These are phyloP conservation scores for Harrya chromipes DNA, from an alignment of 768 basidiomycete species.

Conservation along the genomic window DNA sequence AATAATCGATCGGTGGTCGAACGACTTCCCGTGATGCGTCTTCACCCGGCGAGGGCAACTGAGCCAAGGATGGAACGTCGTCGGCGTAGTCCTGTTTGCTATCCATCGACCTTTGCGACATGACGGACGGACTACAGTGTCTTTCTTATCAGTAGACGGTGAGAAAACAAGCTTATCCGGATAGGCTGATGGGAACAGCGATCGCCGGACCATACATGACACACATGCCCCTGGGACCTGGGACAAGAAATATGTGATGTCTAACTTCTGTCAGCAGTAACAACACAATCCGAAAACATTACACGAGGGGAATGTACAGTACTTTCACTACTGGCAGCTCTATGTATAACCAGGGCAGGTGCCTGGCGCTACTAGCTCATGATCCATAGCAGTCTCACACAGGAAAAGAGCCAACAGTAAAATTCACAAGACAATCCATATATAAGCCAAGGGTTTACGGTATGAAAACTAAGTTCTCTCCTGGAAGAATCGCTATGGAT, in stretches of 20 bases:
- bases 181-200: conserved; percentile 9
- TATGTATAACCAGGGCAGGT: too few relatives aligned
- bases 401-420: neutral
- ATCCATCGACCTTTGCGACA: conserved; percentile 22
- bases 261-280: conserved; percentile 11
- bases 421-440: conserved; percentile 1
- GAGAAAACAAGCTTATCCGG: neutral
- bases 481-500: conserved; percentile 73
- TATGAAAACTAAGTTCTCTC: conserved; percentile 54
- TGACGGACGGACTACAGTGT: neutral
- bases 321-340: neutral
- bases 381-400: neutral
- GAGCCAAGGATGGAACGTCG: conserved; percentile 1
- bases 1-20: conserved; percentile 66
- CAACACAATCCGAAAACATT: neutral
- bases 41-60: neutral
- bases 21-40: neutral
- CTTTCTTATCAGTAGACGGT: neutral
- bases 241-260: conserved; percentile 7
- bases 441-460: conserved; percentile 7
- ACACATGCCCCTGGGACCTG: neutral
- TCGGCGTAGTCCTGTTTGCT: conserved; percentile 22
- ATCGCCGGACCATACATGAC: neutral
- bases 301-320: neutral
- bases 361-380: too few relatives aligned